Evolutionary conservation across 768 basidiomycete genomes (phyloP).

Genomic region (Kwoniella pini): DNA sequence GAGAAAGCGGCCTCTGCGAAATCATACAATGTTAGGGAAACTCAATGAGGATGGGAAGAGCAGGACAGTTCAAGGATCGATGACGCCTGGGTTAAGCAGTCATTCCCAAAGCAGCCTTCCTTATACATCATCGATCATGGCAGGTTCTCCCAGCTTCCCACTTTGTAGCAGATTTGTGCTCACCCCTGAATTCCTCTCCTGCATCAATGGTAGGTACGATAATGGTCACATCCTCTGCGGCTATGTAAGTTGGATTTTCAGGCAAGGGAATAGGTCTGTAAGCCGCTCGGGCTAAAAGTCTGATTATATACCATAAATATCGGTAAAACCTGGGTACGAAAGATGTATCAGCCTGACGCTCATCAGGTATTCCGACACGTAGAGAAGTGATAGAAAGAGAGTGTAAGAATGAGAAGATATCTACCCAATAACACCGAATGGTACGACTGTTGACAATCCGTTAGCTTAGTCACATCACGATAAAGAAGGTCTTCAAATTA

Average conservation of each 20-base stretch:
- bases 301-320: constrained; percentile 89
- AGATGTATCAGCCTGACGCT: too few relatives aligned
- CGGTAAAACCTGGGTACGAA: constrained; percentile 93
- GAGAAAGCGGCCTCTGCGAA: constrained; percentile 79
- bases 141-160: too few relatives aligned
- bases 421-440: constrained; percentile 55
- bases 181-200: constrained; percentile 82
- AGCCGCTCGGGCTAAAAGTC: constrained; percentile 71
- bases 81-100: too few relatives aligned
- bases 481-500: constrained; percentile 1
- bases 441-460: constrained; percentile 62
- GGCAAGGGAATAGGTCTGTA: constrained; percentile 89
- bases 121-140: too few relatives aligned
- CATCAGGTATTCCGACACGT: too few relatives aligned
- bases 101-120: too few relatives aligned
- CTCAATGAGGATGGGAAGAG: too few relatives aligned
- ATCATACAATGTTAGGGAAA: too few relatives aligned
- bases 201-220: constrained; percentile 96
- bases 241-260: constrained; percentile 84
- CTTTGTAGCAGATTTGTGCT: too few relatives aligned
- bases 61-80: too few relatives aligned
- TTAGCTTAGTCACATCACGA: neutral
- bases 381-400: neutral
- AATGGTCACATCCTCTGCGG: constrained; percentile 90
- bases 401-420: constrained; percentile 19